Conservation (phyloP, 495 filamentous ascomycete species). For the Neurospora sp. region DNA sequence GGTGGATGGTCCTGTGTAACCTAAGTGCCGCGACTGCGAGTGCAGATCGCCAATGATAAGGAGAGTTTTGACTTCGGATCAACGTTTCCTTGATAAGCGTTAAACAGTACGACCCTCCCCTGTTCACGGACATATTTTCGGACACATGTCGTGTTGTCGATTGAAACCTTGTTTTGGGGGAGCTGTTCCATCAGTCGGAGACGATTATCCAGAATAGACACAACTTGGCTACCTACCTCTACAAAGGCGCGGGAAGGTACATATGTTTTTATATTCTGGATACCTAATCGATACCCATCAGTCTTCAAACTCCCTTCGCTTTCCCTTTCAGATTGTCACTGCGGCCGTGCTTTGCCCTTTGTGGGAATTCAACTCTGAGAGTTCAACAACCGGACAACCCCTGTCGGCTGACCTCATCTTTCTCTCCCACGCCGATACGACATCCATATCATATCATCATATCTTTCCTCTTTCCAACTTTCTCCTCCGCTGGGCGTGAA, state of each 20-base stretch:
- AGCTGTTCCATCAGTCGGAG: neutral
- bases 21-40: neutral
- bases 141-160: neutral
- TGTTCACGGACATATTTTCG: neutral
- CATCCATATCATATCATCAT: neutral
- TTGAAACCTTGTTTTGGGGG: neutral
- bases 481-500: neutral
- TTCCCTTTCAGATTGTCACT: neutral
- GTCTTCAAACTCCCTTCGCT: neutral
- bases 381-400: neutral
- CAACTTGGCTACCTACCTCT: no score
- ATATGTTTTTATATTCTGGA: no score
- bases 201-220: no score
- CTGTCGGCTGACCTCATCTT: neutral
- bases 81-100: neutral
- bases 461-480: neutral
- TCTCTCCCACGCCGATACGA: neutral
- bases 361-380: neutral
- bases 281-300: neutral
- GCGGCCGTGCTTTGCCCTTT: neutral
- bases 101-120: neutral
- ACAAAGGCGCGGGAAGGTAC: no score
- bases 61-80: neutral
- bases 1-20: neutral
- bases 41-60: neutral